phyloP scores from a whole-genome alignment of 257 asterid genomes.

The Coffea canephora region DNA sequence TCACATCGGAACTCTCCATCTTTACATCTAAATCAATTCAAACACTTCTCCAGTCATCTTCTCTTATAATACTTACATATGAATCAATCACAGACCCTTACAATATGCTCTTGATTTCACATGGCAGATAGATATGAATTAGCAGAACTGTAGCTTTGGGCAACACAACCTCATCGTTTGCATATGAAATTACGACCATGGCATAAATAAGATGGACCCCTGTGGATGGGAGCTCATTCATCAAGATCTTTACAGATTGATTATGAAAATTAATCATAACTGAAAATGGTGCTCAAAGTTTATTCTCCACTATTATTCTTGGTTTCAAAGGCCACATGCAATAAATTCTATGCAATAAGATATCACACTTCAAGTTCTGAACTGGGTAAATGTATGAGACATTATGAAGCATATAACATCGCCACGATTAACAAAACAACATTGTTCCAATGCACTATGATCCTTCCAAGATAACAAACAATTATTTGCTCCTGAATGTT shows the following conservation, averaged over 20 bases:
- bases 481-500: neutral
- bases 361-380: neutral
- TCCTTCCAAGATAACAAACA: neutral
- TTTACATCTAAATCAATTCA: no score
- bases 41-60: neutral
- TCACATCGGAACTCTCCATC: neutral
- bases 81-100: neutral
- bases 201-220: neutral
- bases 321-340: neutral
- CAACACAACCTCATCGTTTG: neutral
- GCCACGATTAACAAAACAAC: neutral
- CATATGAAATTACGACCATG: neutral
- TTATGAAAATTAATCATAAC: neutral
- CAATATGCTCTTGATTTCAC: neutral
- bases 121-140: neutral
- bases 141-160: neutral
- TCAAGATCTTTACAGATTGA: neutral
- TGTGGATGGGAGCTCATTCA: neutral
- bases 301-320: neutral
- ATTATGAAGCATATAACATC: neutral
- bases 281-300: neutral
- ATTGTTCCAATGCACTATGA: neutral
- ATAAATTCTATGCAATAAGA: neutral
- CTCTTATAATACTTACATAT: neutral
- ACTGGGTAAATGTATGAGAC: neutral